Percentiles rank a stretch among this genome's conserved stretches.
Conservation (phyloP, 768 basidiomycete species). For the Mycena epipterygia region DNA sequence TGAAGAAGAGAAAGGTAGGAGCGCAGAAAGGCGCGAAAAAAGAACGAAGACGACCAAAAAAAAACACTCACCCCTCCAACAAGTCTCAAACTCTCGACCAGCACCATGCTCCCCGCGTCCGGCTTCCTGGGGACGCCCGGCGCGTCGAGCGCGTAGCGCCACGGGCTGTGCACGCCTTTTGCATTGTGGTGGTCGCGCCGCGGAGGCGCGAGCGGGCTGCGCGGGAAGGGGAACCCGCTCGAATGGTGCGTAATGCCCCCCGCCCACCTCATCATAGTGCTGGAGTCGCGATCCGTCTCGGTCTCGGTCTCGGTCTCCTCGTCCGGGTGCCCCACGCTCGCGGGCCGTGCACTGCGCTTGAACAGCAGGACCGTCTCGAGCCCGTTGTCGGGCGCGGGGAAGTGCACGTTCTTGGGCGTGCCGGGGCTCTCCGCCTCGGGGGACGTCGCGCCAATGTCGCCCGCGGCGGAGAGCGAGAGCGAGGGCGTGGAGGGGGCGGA, state of each 20-base stretch:
- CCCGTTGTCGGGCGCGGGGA: slow-evolving; percentile 74
- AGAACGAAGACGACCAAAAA: neutral
- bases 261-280: neutral
- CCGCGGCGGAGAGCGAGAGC: neutral
- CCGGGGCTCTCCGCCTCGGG: slow-evolving; percentile 32
- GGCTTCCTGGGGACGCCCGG: slow-evolving; percentile 25
- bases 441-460: too few relatives aligned
- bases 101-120: slow-evolving; percentile 27
- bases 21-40: too few relatives aligned
- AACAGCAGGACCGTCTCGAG: slow-evolving; percentile 75
- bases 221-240: slow-evolving; percentile 19
- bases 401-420: slow-evolving; percentile 89
- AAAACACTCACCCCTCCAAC: slow-evolving; percentile 1
- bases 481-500: slow-evolving; percentile 18
- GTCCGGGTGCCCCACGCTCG: slow-evolving; percentile 54
- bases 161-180: neutral
- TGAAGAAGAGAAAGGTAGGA: too few relatives aligned
- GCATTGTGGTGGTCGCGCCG: too few relatives aligned
- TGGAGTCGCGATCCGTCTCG: slow-evolving; percentile 46
- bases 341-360: slow-evolving; percentile 78
- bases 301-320: slow-evolving; percentile 64
- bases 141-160: slow-evolving; percentile 33
- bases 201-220: neutral
- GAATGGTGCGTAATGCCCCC: neutral
- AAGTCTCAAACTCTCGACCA: slow-evolving; percentile 28